These are phyloP conservation scores for Flagelloscypha sp. DNA, from an alignment of 768 basidiomycete species.

Conservation along the genomic window DNA sequence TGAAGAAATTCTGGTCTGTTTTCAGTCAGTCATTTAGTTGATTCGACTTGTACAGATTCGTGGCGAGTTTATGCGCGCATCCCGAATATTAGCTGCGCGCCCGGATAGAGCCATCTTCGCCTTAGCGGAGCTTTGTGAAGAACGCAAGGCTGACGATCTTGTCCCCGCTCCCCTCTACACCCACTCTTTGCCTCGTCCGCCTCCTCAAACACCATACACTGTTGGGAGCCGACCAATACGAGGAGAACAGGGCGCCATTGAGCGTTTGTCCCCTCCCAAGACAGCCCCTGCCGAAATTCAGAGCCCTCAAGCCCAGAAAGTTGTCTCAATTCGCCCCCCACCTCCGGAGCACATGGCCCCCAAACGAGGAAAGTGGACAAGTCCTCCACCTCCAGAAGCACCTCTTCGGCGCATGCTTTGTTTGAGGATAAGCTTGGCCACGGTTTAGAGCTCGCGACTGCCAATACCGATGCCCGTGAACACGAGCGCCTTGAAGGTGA, in stretches of 20 bases:
- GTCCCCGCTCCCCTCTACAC: conserved; percentile 39
- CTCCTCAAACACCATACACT: conserved; percentile 66
- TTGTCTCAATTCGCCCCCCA: conserved; percentile 29
- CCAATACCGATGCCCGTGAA: conserved; percentile 53
- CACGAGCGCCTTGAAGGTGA: conserved; percentile 38
- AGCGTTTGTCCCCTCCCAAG: conserved; percentile 49
- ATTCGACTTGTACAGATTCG: conserved; percentile 58
- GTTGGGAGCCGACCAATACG: conserved; percentile 56
- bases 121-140: conserved; percentile 86
- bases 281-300: conserved; percentile 30
- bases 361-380: conserved; percentile 74
- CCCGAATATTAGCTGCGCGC: conserved; percentile 70
- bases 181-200: conserved; percentile 36
- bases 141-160: conserved; percentile 65
- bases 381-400: conserved; percentile 74
- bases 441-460: conserved; percentile 61
- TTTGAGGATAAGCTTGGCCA: conserved; percentile 64
- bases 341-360: conserved; percentile 78
- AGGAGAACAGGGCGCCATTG: conserved; percentile 34
- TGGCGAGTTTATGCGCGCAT: conserved; percentile 96
- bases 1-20: conserved; percentile 15
- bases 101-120: conserved; percentile 77
- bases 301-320: conserved; percentile 29
- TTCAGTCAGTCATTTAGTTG: conserved; percentile 5
- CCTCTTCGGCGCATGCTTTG: conserved; percentile 52